Evolutionary conservation across 345 rosid genomes (phyloP), one percentile per base, ranked within the genome.

Genomic region (Orychophragmus violaceus): DNA sequence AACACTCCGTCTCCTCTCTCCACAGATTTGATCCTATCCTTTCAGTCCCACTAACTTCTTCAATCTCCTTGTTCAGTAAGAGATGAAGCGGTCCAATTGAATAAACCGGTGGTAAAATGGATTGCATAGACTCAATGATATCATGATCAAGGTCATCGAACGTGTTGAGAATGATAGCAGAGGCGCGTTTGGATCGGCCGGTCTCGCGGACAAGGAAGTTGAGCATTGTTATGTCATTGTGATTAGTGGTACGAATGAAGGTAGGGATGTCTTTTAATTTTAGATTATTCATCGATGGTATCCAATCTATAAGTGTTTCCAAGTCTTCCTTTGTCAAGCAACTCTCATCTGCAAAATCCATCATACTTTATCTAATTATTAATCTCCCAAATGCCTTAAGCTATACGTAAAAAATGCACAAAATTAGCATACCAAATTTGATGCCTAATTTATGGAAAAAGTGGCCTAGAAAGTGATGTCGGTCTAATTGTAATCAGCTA

Each of bases 151-250:
- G 37, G 4, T 59, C 56, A 23, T 68, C 66, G 11, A 79, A 75
- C 6, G 82, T 79, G 54, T 79, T 75, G 8, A 79, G 5, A 36
- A 79, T 29, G 11, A 75, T 27, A 11, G 72, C 79, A 0, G 72
- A 56, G 2, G 62, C 79, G 16, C 57, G 74, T 46, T 32, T 25
- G 2, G 60, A 42, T 68, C 75, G 49, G 1, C 45, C 46, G 2
- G 50, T 13, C 58, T 61, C 72, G 12, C 55, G 51, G 1, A 12
- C 0, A 6, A 58, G 0, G 19, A 62, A 75, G 2, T 75, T 48
- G 9, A 79, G 2, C 74, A 75, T n/a, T n/a, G n/a, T 66, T 6
- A 62, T 2, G 32, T 49, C 65, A 3, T 75, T 45, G 35, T 16
- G 60, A 57, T 79, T 70, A 1, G 77, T 63, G 5, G 82, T 72